Evolutionary conservation across 257 asterid species (phyloP), one percentile per base, ranked within the genome.

Genomic region (Ballota nigra): DNA sequence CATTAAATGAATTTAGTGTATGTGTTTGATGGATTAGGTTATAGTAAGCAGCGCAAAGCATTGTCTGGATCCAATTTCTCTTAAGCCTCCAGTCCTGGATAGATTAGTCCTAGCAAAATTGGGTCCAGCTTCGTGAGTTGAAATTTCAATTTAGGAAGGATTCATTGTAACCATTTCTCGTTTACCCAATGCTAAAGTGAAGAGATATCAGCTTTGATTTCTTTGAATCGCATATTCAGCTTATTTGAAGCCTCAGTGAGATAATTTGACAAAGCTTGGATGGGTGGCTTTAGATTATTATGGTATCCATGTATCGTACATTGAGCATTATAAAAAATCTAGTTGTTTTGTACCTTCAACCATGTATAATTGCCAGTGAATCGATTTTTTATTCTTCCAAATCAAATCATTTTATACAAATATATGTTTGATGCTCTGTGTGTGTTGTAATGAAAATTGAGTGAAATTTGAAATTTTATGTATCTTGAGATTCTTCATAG

Each of bases 41-140:
- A 82, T 91, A 63, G 96, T 91, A 69, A 84, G 87, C 78, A 82
- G 87, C 55, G 92, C 98, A 6, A 97, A 94, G 79, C 95, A 97
- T 36, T 91, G 96, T 74, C 95, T 89, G 0, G 98, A 94, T 86
- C 86, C 90, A 29, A 77, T 81, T 73, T 90, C 96, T 16, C 71
- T 94, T 59, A 96, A 94, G 80, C 88, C 86, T 62, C 86, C 97
- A 3, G 88, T 94, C 69, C 76, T 94, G 84, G 97, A 94, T 80
- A 89, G 88, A 78, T 91, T 94, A 43, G 89, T 88, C 77, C 96
- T 89, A 60, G 87, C 95, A 4, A 91, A 94, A 82, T 75, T 88
- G 78, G 86, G 90, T 65, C 63, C 78, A 4, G 13, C 10, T 66
- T 61, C 82, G 9, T 77, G 57, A 22, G 69, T 69, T 49, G 71